Evolutionary conservation across 768 basidiomycete genomes (phyloP).

Genomic region (Boletus sp.): DNA sequence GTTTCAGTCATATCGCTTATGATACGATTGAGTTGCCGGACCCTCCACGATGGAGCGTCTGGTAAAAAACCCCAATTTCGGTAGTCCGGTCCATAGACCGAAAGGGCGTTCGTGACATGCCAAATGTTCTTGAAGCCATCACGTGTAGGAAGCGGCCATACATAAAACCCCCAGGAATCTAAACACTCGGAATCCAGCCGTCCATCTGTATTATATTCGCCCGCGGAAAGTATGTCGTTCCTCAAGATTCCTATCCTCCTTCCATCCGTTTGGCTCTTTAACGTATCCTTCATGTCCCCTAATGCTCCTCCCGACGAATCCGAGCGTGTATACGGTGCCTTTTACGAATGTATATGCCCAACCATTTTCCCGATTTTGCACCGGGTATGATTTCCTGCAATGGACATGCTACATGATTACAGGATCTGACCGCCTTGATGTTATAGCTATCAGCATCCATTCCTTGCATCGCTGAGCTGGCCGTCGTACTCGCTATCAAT

Average conservation of each 20-base stretch:
- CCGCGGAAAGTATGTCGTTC: constrained; percentile 15
- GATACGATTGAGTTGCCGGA: background rate
- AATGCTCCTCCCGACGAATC: constrained; percentile 18
- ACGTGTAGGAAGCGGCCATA: constrained; percentile 13
- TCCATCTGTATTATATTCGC: background rate
- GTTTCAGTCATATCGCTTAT: background rate
- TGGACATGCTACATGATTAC: background rate
- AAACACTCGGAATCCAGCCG: background rate
- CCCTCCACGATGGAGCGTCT: background rate
- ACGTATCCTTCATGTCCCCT: constrained; percentile 25
- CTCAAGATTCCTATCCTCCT: constrained; percentile 24
- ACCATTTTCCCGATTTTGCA: constrained; percentile 20
- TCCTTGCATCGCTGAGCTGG: constrained; percentile 29
- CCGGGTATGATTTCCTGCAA: constrained; percentile 15
- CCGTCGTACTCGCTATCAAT: constrained; percentile 18
- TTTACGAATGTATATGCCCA: constrained; percentile 27
- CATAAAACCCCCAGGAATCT: constrained; percentile 7
- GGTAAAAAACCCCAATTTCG: constrained; percentile 6
- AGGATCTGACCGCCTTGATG: constrained; percentile 2
- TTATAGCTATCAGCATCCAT: constrained; percentile 27
- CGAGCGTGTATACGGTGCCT: constrained; percentile 16
- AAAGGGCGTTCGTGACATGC: background rate
- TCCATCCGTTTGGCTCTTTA: constrained; percentile 29
- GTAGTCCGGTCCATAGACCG: background rate
- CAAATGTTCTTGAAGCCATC: constrained; percentile 2